Conservation (phyloP, 441 rosid species). For the Adansonia gregorii region DNA sequence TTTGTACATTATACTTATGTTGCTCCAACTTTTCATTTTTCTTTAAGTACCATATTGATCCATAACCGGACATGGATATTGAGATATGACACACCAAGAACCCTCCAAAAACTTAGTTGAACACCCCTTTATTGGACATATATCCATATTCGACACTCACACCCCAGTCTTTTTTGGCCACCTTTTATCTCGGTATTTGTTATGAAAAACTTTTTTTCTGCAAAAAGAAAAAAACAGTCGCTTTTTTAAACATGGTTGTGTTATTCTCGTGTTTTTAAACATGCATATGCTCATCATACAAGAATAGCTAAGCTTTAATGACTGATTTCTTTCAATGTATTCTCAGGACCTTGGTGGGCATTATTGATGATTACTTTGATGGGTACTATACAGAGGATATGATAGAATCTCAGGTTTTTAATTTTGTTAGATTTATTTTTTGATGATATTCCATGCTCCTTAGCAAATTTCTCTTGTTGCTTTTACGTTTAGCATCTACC, state of each 20-base stretch:
- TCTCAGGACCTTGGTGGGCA: constrained; percentile 70
- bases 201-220: too few species aligned
- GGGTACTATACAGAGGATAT: constrained; percentile 74
- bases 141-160: neutral
- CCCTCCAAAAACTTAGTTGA: neutral
- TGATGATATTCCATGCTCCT: constrained; percentile 16
- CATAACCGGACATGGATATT: neutral
- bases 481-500: constrained; percentile 10
- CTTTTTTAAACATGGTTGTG: neutral
- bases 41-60: too few species aligned
- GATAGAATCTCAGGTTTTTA: constrained; percentile 73
- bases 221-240: too few species aligned
- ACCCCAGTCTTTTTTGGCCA: neutral
- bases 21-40: neutral
- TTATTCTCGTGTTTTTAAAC: neutral
- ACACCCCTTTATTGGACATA: neutral
- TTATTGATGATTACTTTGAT: constrained; percentile 71
- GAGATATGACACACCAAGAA: neutral
- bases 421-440: neutral
- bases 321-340: constrained; percentile 33
- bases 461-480: constrained; percentile 1
- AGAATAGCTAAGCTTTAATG: constrained; percentile 25
- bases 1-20: neutral
- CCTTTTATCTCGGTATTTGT: neutral
- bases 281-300: constrained; percentile 2